These are phyloP conservation scores for Avena sativa DNA, from an alignment of 176 grass and related monocot genomes.

Conservation along the genomic window DNA sequence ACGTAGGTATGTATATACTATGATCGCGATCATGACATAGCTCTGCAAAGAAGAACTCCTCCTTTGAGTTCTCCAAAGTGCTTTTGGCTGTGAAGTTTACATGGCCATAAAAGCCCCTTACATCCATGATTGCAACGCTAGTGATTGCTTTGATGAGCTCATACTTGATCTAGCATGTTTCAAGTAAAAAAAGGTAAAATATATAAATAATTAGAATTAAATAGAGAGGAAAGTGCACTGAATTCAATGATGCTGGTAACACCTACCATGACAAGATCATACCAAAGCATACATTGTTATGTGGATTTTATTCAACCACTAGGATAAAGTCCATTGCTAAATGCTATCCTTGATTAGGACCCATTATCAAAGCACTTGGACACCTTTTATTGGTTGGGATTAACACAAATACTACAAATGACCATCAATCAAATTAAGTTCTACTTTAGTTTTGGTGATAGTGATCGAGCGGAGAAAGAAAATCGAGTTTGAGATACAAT, in stretches of 20 bases:
- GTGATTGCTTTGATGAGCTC: neutral
- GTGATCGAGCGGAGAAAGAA: neutral
- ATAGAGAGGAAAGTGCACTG: neutral
- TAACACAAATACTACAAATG: neutral
- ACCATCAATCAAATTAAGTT: neutral
- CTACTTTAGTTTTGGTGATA: neutral
- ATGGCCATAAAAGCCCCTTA: neutral
- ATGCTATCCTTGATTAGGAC: neutral
- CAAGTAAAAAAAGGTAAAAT: neutral
- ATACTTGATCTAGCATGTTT: constrained; percentile 11
- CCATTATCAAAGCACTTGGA: neutral
- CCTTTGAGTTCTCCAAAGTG: neutral
- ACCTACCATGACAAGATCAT: neutral
- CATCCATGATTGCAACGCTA: neutral
- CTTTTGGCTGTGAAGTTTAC: constrained; percentile 15
- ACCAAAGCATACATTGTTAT: neutral
- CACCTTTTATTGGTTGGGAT: neutral
- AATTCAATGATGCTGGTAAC: neutral
- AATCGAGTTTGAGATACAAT: neutral
- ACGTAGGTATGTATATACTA: neutral
- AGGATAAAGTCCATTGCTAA: neutral
- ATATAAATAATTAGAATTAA: neutral
- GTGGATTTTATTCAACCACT: neutral
- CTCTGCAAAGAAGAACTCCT: neutral
- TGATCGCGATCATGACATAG: neutral